phyloP scores from a whole-genome alignment of 2,329 filamentous ascomycete genomes.

The Apiospora rasikravindrae region DNA sequence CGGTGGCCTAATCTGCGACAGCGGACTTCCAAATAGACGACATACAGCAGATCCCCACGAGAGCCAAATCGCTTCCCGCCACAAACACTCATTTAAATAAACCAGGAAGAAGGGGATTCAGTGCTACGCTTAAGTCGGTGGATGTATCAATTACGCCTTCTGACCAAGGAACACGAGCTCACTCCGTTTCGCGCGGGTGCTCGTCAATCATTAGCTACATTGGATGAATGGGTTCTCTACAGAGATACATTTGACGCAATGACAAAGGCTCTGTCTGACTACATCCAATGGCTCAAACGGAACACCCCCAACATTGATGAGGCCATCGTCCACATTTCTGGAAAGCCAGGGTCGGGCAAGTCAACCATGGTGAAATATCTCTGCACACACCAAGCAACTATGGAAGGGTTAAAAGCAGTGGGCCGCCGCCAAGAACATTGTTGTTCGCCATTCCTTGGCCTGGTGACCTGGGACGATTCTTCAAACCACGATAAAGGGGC shows the following conservation, averaged over 20 bases:
- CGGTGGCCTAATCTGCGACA: too few species aligned
- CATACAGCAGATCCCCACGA: too few species aligned
- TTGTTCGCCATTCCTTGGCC: background rate
- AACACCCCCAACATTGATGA: rapidly evolving
- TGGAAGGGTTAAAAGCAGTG: background rate
- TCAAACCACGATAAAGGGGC: background rate
- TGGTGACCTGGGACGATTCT: background rate
- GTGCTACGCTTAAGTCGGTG: too few species aligned
- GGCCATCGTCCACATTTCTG: background rate
- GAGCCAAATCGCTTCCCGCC: too few species aligned
- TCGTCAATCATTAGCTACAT: too few species aligned
- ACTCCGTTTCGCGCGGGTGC: too few species aligned
- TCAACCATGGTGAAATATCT: background rate
- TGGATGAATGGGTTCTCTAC: too few species aligned
- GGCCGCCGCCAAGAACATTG: background rate
- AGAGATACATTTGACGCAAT: background rate
- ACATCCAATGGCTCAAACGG: background rate
- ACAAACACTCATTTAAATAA: too few species aligned
- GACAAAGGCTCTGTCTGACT: background rate
- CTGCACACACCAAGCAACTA: background rate
- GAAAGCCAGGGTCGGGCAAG: background rate
- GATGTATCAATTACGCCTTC: too few species aligned
- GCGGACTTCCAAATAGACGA: too few species aligned
- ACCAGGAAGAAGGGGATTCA: too few species aligned
- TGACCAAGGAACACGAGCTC: too few species aligned